Evolutionary conservation across 139 green algal species (phyloP), one percentile per base, ranked within the genome.

Genomic region (Mesotaenium endlicherianum): DNA sequence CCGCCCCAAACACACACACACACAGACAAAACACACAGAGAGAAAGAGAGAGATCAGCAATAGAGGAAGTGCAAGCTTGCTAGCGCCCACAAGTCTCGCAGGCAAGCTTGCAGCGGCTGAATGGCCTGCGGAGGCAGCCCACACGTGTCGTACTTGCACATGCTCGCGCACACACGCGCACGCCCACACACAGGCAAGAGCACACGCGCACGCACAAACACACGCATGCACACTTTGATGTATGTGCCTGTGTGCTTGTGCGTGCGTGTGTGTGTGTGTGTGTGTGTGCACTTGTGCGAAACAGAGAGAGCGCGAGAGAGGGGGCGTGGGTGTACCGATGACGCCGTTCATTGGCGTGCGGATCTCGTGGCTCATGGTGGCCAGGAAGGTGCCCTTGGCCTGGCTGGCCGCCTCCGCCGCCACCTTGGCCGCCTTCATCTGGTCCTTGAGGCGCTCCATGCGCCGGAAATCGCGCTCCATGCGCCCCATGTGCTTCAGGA

Each of bases 271-370:
- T n/a, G n/a, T n/a, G n/a, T n/a, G n/a, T n/a, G n/a, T n/a, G n/a
- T n/a, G n/a, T n/a, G n/a, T n/a, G n/a, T n/a, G n/a, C n/a, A n/a
- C n/a, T n/a, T n/a, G n/a, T n/a, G 53, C 53, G 30, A 26, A 64
- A 26, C 53, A 64, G 53, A 64, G 53, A 20, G 55, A 16, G 55
- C 20, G 53, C n/a, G 20, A 2, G 20, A 3, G 55, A 39, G 55
- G 16, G 55, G 55, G 55, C n/a, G 20, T n/a, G n/a, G 26, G 30
- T 26, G 14, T 77, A 86, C 80, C 80, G 5, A 98, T 97, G 89
- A 98, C 96, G 44, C 95, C 95, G 80, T 98, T 98, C 31, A 98
- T 91, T 0, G 95, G 95, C 6, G 95, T 98, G 40, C 95, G 89
- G 72, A 98, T 97, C 82, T 98, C 95, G 83, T 98, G 95, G 42